Conservation (phyloP, 1,284 basidiomycete genomes). For the Lentinula novae-zelandiae region DNA sequence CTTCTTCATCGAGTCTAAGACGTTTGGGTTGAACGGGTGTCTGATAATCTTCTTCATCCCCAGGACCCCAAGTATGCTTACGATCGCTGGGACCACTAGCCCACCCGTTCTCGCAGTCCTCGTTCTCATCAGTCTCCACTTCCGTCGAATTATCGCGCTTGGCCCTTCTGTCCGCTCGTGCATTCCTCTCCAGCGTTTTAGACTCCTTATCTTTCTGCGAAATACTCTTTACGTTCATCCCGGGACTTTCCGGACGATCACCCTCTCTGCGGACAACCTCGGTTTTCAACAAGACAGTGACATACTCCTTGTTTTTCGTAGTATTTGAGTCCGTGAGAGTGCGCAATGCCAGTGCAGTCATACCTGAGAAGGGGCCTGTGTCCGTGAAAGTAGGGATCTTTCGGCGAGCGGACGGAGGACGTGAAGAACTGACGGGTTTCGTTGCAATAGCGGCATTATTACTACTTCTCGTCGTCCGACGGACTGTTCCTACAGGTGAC, state of each 20-base stretch:
- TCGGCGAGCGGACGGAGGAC: slow-evolving; percentile 5
- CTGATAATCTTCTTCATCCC: slow-evolving; percentile 81
- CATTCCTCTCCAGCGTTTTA: slow-evolving; percentile 54
- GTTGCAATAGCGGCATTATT: background rate
- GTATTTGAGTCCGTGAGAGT: slow-evolving; percentile 71
- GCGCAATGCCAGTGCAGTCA: slow-evolving; percentile 64
- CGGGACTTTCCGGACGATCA: slow-evolving; percentile 73
- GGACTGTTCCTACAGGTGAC: slow-evolving; percentile 12
- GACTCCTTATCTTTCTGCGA: slow-evolving; percentile 63
- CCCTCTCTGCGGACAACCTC: slow-evolving; percentile 71
- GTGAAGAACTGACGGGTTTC: background rate
- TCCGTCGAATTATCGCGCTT: slow-evolving; percentile 36
- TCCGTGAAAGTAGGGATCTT: slow-evolving; percentile 29
- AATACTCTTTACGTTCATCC: slow-evolving; percentile 68
- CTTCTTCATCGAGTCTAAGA: slow-evolving; percentile 34
- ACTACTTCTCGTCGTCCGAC: slow-evolving; percentile 7
- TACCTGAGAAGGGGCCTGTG: slow-evolving; percentile 48
- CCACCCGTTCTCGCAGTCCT: slow-evolving; percentile 21
- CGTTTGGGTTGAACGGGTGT: slow-evolving; percentile 42
- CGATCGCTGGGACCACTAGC: slow-evolving; percentile 14
- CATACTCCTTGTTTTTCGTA: slow-evolving; percentile 60
- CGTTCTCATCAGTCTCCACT: slow-evolving; percentile 22
- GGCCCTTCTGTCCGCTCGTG: slow-evolving; percentile 64
- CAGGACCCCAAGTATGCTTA: slow-evolving; percentile 59
- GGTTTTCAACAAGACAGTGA: slow-evolving; percentile 54